These are phyloP conservation scores for Vigna radiata DNA, from an alignment of 306 rosid genomes.

Conservation along the genomic window DNA sequence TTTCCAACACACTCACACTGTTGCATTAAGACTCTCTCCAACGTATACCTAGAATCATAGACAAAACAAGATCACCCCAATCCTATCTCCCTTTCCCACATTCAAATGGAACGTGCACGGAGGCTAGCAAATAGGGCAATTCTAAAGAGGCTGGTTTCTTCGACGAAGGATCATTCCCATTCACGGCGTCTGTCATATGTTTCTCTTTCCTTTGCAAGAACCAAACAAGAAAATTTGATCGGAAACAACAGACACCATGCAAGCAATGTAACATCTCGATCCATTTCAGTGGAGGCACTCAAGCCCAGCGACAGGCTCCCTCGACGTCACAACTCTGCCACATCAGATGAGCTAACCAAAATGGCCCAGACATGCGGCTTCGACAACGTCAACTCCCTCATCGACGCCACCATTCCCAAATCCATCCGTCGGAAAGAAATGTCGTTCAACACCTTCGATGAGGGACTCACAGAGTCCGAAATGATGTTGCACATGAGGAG, in stretches of 20 bases:
- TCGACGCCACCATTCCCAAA: conserved; percentile 91
- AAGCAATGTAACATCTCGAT: conserved; percentile 54
- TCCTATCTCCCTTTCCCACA: neutral
- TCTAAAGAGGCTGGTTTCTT: conserved; percentile 73
- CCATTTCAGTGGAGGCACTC: conserved; percentile 86
- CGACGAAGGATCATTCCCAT: conserved; percentile 65
- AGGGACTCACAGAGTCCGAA: conserved; percentile 79
- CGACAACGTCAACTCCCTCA: conserved; percentile 64
- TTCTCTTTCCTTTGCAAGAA: conserved; percentile 53
- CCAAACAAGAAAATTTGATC: conserved; percentile 52
- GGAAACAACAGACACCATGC: neutral
- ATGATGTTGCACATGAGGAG: conserved; percentile 84
- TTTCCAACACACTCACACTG: neutral
- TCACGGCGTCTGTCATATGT: conserved; percentile 73
- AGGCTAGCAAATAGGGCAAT: conserved; percentile 82
- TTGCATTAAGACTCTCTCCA: neutral
- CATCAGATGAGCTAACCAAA: conserved; percentile 74
- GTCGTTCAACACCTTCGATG: conserved; percentile 72
- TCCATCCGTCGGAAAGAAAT: conserved; percentile 77
- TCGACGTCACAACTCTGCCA: conserved; percentile 93
- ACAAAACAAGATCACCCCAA: no score
- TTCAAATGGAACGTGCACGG: conserved; percentile 88
- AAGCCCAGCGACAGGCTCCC: conserved; percentile 90
- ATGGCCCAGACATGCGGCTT: conserved; percentile 79
- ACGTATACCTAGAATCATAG: neutral